Evolutionary conservation across 352 stramenopile species (phyloP).

Genomic region (Thalassiosira allenii): DNA sequence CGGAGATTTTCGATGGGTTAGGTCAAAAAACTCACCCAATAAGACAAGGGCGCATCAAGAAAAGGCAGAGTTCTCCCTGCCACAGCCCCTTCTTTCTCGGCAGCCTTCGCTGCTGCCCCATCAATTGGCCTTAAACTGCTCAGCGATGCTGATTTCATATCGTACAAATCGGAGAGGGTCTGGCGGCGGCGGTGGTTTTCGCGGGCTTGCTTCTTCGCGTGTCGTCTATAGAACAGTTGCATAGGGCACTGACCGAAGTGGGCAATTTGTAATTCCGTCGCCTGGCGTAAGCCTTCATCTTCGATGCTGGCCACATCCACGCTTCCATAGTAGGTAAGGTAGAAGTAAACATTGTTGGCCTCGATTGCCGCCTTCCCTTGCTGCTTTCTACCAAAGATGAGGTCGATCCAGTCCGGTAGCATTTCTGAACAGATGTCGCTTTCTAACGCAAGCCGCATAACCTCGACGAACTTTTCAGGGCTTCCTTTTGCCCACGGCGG

Average conservation of each 20-base stretch:
- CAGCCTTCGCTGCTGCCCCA: slow-evolving; percentile 19
- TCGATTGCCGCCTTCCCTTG: slow-evolving; percentile 92
- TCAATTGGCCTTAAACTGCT: slow-evolving; percentile 1
- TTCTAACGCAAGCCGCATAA: slow-evolving; percentile 95
- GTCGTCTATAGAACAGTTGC: slow-evolving; percentile 84
- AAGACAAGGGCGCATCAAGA: slow-evolving; percentile 61
- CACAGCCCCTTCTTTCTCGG: not conserved
- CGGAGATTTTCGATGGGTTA: too few relatives aligned
- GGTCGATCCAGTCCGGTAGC: slow-evolving; percentile 97
- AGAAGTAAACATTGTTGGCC: slow-evolving; percentile 97
- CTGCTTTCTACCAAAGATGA: slow-evolving; percentile 97
- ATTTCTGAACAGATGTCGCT: slow-evolving; percentile 94
- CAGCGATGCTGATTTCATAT: slow-evolving; percentile 42
- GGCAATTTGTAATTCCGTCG: slow-evolving; percentile 95
- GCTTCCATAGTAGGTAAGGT: slow-evolving; percentile 95
- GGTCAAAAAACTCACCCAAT: slow-evolving; percentile 56
- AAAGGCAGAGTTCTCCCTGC: slow-evolving; percentile 51
- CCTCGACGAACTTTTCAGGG: slow-evolving; percentile 93
- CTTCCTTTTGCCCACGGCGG: slow-evolving; percentile 94
- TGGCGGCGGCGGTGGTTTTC: slow-evolving; percentile 37
- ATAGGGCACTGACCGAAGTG: slow-evolving; percentile 98
- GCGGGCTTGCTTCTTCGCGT: slow-evolving; percentile 56
- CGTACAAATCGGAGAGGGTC: slow-evolving; percentile 68
- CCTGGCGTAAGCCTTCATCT: slow-evolving; percentile 86
- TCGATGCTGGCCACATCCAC: slow-evolving; percentile 87